Conservation (phyloP, 345 rosid genomes). For the Eucalyptus melliodora region DNA sequence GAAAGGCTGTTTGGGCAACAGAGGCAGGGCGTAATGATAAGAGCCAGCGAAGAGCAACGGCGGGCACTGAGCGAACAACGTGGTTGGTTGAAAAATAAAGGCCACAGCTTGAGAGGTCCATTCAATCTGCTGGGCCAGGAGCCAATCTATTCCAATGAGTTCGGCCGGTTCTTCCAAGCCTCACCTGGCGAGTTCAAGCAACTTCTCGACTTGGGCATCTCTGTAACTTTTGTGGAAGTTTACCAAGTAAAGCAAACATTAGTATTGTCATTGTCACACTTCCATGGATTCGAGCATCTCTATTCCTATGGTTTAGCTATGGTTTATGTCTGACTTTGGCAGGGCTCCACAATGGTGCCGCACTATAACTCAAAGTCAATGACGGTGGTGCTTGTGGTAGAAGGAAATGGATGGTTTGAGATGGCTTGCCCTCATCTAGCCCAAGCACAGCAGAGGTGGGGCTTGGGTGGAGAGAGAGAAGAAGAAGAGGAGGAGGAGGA, state of each 20-base stretch:
- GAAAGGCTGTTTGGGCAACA: conserved; percentile 14
- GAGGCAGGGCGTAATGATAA: conserved; percentile 9
- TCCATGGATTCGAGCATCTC: neutral
- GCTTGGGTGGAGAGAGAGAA: neutral
- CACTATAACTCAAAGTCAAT: conserved; percentile 24
- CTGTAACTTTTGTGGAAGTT: conserved; percentile 11
- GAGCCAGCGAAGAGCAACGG: conserved; percentile 11
- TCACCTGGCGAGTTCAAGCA: conserved; percentile 13
- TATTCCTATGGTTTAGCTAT: neutral
- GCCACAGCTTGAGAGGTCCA: neutral
- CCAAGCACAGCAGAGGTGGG: neutral
- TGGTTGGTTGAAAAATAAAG: neutral
- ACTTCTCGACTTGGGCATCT: conserved; percentile 13
- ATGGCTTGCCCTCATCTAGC: conserved; percentile 39
- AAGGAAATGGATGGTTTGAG: conserved; percentile 31
- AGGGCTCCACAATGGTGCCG: conserved; percentile 35
- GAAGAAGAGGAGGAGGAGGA: neutral
- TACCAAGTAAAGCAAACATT: conserved; percentile 6
- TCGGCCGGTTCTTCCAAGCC: conserved; percentile 30
- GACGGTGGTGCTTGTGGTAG: conserved; percentile 5
- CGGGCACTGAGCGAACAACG: neutral
- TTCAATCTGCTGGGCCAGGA: conserved; percentile 10
- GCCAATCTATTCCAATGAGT: conserved; percentile 26
- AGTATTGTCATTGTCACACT: neutral
- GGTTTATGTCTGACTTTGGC: neutral